Conservation (phyloP, 441 rosid species). For the Corymbia calophylla region DNA sequence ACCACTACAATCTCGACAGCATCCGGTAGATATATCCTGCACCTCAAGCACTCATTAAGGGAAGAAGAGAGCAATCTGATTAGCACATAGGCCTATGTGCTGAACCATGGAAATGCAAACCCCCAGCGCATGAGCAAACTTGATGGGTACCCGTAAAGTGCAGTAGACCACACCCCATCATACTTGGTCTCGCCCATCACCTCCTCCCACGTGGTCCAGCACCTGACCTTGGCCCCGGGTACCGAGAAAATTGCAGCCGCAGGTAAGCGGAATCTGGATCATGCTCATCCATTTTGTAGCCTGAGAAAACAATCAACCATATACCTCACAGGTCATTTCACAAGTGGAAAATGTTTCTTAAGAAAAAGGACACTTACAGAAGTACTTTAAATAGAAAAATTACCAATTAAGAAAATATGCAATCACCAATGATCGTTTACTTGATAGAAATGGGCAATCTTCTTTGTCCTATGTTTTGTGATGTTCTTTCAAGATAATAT, state of each 20-base stretch:
- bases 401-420: neutral
- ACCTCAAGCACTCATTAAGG: neutral
- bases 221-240: slow-evolving; percentile 59
- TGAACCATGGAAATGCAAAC: neutral
- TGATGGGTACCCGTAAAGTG: neutral
- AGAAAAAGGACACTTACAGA: neutral
- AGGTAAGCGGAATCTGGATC: slow-evolving; percentile 55
- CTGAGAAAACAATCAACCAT: slow-evolving; percentile 21
- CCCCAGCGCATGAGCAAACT: neutral
- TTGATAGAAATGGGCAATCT: neutral
- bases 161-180: neutral
- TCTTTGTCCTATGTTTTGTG: neutral
- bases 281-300: slow-evolving; percentile 65
- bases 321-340: neutral
- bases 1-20: neutral
- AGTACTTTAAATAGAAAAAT: neutral
- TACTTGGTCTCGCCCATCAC: slow-evolving; percentile 15
- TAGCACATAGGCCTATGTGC: neutral
- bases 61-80: neutral
- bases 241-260: slow-evolving; percentile 64
- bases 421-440: neutral
- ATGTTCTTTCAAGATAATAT: neutral
- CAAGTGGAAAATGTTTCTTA: neutral
- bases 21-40: neutral
- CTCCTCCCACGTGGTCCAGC: slow-evolving; percentile 55